Evolutionary conservation across 75 land plant species (phyloP), one percentile per base, ranked within the genome.

Genomic region (Ceratopteris richardii): DNA sequence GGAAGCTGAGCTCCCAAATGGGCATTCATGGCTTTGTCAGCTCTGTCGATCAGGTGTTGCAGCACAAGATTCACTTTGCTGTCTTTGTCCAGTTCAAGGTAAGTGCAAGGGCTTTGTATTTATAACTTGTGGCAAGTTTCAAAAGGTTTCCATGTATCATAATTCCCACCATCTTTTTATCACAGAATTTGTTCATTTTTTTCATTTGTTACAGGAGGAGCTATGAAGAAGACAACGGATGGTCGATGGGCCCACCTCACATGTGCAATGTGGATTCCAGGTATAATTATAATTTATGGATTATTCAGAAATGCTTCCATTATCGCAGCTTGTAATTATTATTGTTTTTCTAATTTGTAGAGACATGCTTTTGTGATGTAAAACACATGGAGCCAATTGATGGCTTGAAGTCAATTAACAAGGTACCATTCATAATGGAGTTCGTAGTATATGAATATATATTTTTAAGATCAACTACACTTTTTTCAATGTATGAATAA

Each of bases 211-310:
- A 4, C 56, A 88, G 94, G 98, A 26, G 98, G 98, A 54, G 98
- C 90, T 11, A 82, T 93, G 87, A 93, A 93, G 54, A 80, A 66
- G 59, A 93, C 98, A 31, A 77, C 90, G 46, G 95, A 88, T 77
- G 90, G 87, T 0, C 82, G 90, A 14, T 93, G 98, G 98, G 98
- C 88, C 61, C 98, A 93, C 66, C 72, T 93, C 41, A 79, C 95
- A 61, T 93, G 98, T 89, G 98, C 95, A 13, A 87, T 90, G 66
- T 93, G 98, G 98, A 86, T 93, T 57, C 98, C 98, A 60, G 98
- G 94, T 47, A 42, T 61, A 58, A 57, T 7, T n/a, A n/a, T n/a
- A n/a, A n/a, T n/a, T n/a, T n/a, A n/a, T n/a, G n/a, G n/a, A n/a
- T n/a, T n/a, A n/a, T n/a, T n/a, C n/a, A n/a, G n/a, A n/a, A n/a